These are phyloP conservation scores for Crassisporium funariophilum DNA, from an alignment of 768 basidiomycete species.

Conservation along the genomic window DNA sequence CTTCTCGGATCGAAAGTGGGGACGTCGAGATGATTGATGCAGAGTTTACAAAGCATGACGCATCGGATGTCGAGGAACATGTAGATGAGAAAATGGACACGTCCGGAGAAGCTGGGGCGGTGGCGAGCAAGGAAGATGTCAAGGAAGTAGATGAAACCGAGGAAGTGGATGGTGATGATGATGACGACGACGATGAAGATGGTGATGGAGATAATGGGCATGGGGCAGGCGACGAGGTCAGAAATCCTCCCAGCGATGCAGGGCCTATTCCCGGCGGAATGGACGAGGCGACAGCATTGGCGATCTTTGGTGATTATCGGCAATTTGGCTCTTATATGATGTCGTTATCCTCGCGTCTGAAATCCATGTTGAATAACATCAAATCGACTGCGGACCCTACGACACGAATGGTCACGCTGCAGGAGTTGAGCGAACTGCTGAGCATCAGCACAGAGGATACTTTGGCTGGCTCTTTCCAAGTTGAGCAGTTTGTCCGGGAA, in stretches of 20 bases:
- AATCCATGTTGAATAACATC: conserved; percentile 89
- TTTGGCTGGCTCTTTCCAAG: conserved; percentile 92
- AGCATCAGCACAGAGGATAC: conserved; percentile 98
- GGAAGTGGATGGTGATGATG: conserved; percentile 32
- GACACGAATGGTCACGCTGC: conserved; percentile 84
- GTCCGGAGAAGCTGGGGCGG: conserved; percentile 22
- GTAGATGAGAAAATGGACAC: conserved; percentile 41
- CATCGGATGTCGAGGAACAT: conserved; percentile 46
- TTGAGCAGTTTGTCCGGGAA: conserved; percentile 90
- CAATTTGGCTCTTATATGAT: conserved; percentile 93
- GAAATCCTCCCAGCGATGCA: conserved; percentile 39
- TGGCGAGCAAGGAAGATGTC: conserved; percentile 36
- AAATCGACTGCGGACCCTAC: conserved; percentile 82
- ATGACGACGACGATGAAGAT: conserved; percentile 47
- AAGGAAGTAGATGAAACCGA: conserved; percentile 33
- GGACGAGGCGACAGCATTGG: conserved; percentile 73
- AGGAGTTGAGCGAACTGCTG: conserved; percentile 92
- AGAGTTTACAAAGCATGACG: conserved; percentile 45
- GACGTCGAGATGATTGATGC: conserved; percentile 79
- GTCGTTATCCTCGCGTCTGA: conserved; percentile 83
- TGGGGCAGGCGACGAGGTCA: conserved; percentile 41
- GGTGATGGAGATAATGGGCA: conserved; percentile 52
- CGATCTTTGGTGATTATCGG: conserved; percentile 85
- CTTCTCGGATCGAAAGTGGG: conserved; percentile 67
- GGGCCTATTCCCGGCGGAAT: conserved; percentile 53